Evolutionary conservation across 1,284 basidiomycete species (phyloP).

Genomic region (Papiliotrema fonsecae): DNA sequence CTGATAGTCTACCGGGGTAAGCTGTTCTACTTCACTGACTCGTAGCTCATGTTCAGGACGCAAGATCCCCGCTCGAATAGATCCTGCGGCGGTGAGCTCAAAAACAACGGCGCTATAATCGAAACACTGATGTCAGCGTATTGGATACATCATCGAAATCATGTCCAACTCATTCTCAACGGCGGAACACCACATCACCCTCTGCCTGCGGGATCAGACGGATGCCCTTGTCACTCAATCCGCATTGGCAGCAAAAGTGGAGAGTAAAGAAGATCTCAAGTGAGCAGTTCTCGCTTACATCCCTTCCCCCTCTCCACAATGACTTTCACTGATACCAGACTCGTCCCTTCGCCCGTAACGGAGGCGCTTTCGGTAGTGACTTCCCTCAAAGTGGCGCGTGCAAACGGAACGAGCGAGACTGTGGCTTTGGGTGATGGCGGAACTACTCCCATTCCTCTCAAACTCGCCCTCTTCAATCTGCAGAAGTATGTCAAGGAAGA

Average conservation of each 20-base stretch:
- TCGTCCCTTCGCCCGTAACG: conserved; percentile 37
- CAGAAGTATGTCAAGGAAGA: conserved; percentile 87
- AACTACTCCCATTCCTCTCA: conserved; percentile 39
- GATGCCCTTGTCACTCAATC: conserved; percentile 89
- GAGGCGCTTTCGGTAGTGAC: conserved; percentile 37
- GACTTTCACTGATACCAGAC: conserved; percentile 21
- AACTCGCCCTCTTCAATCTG: conserved; percentile 58
- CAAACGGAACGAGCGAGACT: background rate
- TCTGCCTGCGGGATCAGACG: conserved; percentile 78
- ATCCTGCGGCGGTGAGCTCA: conserved; percentile 39
- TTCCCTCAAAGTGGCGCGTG: conserved; percentile 24
- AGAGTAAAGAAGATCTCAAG: conserved; percentile 72
- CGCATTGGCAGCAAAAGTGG: conserved; percentile 72
- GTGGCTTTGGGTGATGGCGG: background rate
- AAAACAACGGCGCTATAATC: background rate
- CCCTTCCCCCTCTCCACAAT: background rate
- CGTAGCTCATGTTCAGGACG: conserved; percentile 20
- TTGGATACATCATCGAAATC: conserved; percentile 42
- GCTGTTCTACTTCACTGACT: background rate
- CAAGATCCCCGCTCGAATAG: conserved; percentile 41
- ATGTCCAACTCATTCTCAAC: conserved; percentile 60
- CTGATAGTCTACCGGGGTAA: conserved; percentile 40
- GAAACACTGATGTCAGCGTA: conserved; percentile 21
- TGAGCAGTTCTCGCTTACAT: conserved; percentile 47
- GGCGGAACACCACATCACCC: conserved; percentile 72